Evolutionary conservation across 345 rosid species (phyloP).

Genomic region (Syzygium oleosum): DNA sequence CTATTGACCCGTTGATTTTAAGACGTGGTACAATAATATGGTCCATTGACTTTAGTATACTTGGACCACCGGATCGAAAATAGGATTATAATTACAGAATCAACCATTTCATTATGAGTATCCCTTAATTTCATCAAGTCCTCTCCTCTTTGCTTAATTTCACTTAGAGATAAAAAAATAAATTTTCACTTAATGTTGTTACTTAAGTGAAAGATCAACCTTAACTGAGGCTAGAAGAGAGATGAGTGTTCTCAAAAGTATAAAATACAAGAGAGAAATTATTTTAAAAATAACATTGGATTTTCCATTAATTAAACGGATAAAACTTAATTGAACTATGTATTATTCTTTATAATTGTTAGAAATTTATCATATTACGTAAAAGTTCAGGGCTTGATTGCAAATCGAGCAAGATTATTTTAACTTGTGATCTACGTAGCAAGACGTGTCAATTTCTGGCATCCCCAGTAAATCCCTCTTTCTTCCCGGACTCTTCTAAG

Average conservation of each 20-base stretch:
- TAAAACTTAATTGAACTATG: not conserved
- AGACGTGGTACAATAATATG: not conserved
- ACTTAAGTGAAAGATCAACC: not conserved
- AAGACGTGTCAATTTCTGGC: not conserved
- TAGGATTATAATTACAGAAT: not conserved
- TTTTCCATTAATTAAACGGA: not conserved
- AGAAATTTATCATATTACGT: rapidly evolving
- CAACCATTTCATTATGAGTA: not conserved
- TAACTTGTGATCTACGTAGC: not conserved
- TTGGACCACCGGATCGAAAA: not conserved
- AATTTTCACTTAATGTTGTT: not conserved
- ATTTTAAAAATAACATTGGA: not conserved
- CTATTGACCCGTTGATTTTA: not conserved
- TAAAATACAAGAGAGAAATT: not conserved
- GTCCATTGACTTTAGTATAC: not conserved
- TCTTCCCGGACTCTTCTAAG: too few species aligned
- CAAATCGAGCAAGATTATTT: not conserved
- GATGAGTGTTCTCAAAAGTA: not conserved
- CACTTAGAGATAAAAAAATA: not conserved
- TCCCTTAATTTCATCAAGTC: not conserved
- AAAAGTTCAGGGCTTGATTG: not conserved
- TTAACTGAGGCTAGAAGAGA: not conserved
- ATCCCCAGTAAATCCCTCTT: too few species aligned
- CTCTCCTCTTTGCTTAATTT: not conserved
- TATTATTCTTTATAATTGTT: not conserved